phyloP scores from a whole-genome alignment of 345 rosid species.

The Arabidopsis arenosa region DNA sequence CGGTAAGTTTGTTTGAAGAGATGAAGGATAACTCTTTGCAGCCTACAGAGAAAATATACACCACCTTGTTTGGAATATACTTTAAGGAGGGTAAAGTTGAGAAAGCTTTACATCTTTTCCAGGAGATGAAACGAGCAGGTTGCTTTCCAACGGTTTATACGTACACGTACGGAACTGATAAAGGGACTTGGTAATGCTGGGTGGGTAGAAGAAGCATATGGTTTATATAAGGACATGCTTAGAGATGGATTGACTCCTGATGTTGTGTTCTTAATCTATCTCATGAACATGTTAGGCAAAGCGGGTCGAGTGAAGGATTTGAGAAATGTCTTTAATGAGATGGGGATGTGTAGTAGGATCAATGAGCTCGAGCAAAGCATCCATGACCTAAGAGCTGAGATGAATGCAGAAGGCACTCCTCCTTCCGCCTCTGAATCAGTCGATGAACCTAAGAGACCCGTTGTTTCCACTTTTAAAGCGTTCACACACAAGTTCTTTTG shows the following conservation, averaged over 20 bases:
- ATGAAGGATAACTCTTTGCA: conserved; percentile 75
- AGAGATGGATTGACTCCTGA: conserved; percentile 77
- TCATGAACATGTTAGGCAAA: conserved; percentile 81
- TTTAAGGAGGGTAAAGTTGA: conserved; percentile 68
- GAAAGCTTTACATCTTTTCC: conserved; percentile 65
- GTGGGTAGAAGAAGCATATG: conserved; percentile 75
- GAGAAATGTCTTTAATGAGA: conserved; percentile 57
- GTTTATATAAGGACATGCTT: conserved; percentile 67
- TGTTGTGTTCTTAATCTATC: conserved; percentile 75
- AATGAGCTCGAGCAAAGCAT: no score
- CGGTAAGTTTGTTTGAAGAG: conserved; percentile 82
- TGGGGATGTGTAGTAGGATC: conserved; percentile 51
- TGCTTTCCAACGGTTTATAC: conserved; percentile 78
- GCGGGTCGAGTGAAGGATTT: conserved; percentile 68
- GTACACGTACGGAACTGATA: conserved; percentile 81
- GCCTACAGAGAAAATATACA: conserved; percentile 75
- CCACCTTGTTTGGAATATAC: conserved; percentile 64
- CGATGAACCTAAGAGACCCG: no score
- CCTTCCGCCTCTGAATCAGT: no score
- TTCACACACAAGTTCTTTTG: no score
- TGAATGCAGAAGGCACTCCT: no score
- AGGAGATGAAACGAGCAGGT: conserved; percentile 73
- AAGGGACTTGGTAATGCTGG: conserved; percentile 89
- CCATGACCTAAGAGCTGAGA: no score
- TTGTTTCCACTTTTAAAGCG: no score